A percentile compares a stretch with the other conserved stretches of the same genome.
Evolutionary conservation across 2,329 filamentous ascomycete species (phyloP).

Genomic region (Paecilomyces fulvus): DNA sequence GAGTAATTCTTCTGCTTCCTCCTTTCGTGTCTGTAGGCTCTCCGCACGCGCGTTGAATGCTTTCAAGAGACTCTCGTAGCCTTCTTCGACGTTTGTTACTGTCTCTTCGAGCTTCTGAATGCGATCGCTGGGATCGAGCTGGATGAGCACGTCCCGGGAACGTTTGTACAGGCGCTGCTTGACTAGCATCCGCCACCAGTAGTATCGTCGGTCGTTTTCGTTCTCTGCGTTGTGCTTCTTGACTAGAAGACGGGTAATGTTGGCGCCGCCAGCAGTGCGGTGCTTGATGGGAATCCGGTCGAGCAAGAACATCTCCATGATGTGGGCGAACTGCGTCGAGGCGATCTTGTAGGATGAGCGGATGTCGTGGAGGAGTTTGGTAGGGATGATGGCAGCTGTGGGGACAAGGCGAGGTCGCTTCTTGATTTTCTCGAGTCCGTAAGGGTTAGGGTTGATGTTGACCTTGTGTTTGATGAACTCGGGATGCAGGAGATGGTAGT

Average conservation of each 20-base stretch:
- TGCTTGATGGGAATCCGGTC: conserved; percentile 44
- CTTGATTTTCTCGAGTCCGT: conserved; percentile 23
- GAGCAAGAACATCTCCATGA: conserved; percentile 56
- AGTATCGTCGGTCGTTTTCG: conserved; percentile 51
- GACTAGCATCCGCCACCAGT: conserved; percentile 56
- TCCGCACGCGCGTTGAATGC: conserved; percentile 26
- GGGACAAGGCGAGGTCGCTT: conserved; percentile 33
- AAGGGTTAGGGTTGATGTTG: conserved; percentile 39
- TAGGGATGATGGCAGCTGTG: conserved; percentile 48
- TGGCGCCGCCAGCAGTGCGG: conserved; percentile 41
- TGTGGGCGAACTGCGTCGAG: conserved; percentile 52
- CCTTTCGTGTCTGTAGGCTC: conserved; percentile 9
- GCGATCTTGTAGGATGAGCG: conserved; percentile 50
- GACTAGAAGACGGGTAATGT: conserved; percentile 44
- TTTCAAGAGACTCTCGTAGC: conserved; percentile 49
- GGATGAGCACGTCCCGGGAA: conserved; percentile 51
- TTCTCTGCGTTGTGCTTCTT: conserved; percentile 40
- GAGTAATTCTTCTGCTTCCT: conserved; percentile 13
- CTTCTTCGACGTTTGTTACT: conserved; percentile 48
- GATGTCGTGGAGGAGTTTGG: conserved; percentile 41
- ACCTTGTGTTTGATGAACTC: conserved; percentile 42
- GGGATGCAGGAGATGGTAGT: conserved; percentile 48
- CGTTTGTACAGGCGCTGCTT: conserved; percentile 56
- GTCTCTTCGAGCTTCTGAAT: conserved; percentile 53
- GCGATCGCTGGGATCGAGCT: conserved; percentile 49